Conservation (phyloP, 495 filamentous ascomycete species). For the Lindgomyces ingoldianus region DNA sequence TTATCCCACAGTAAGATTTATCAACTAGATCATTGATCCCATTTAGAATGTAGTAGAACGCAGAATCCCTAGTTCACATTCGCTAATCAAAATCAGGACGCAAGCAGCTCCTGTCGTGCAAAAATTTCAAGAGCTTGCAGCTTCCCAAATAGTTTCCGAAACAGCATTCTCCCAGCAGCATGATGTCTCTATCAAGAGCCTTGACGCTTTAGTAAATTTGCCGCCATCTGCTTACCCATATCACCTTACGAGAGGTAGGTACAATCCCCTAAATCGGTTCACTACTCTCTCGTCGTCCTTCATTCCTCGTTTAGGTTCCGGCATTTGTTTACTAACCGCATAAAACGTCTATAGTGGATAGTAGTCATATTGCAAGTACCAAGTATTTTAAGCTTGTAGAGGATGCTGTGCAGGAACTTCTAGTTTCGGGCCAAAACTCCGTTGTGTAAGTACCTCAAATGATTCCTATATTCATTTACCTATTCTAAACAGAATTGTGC, state of each 20-base stretch:
- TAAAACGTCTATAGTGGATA: background rate
- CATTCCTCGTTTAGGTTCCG: too few species aligned
- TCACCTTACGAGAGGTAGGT: background rate
- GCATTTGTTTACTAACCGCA: background rate
- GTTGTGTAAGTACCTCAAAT: background rate
- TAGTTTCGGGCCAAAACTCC: background rate
- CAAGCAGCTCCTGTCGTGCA: background rate
- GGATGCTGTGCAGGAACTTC: background rate
- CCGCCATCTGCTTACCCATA: background rate
- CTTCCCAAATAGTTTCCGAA: slow-evolving; percentile 7
- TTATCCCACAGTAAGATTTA: slow-evolving; percentile 18
- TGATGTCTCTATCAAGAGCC: slow-evolving; percentile 21
- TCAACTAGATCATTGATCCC: too few species aligned
- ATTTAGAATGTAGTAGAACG: too few species aligned
- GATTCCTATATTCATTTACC: too few species aligned
- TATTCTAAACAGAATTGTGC: too few species aligned
- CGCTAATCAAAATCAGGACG: background rate
- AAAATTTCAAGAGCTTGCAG: background rate
- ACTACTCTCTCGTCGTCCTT: background rate
- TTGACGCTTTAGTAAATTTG: slow-evolving; percentile 1
- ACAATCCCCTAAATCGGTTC: background rate
- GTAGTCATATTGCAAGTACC: background rate
- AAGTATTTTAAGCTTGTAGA: background rate
- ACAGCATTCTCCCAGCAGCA: slow-evolving; percentile 11
- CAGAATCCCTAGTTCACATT: too few species aligned